Evolutionary conservation across 345 rosid genomes (phyloP).

Genomic region (Salix purpurea): DNA sequence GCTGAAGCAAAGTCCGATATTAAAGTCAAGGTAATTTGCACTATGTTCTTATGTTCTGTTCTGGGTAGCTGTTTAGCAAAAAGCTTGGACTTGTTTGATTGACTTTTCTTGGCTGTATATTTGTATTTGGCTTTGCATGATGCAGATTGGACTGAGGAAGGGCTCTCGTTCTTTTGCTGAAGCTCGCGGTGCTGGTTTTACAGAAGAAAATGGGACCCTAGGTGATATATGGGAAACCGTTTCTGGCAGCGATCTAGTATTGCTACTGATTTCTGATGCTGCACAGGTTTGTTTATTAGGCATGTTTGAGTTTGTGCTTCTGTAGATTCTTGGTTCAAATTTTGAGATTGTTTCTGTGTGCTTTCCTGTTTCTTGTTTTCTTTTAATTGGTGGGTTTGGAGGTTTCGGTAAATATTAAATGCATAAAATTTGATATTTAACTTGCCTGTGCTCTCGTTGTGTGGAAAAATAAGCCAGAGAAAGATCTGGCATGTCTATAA

Average conservation of each 20-base stretch:
- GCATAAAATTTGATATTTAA: background rate
- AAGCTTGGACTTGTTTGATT: background rate
- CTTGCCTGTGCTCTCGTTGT: background rate
- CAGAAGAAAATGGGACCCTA: constrained; percentile 78
- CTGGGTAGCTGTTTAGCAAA: background rate
- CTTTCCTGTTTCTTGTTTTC: background rate
- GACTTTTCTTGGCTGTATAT: background rate
- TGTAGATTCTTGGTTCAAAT: background rate
- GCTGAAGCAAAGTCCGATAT: constrained; percentile 77
- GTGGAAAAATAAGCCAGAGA: background rate
- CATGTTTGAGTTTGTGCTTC: background rate
- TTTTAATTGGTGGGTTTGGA: background rate
- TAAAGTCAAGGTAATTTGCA: constrained; percentile 61
- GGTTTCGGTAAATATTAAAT: background rate
- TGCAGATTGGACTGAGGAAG: constrained; percentile 83
- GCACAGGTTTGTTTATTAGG: constrained; percentile 56
- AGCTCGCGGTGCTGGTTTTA: constrained; percentile 85
- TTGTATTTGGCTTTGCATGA: background rate
- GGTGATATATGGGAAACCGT: constrained; percentile 91
- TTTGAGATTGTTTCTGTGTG: background rate
- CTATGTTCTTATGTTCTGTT: background rate
- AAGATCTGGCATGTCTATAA: background rate
- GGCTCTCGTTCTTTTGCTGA: constrained; percentile 86
- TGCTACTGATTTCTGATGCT: constrained; percentile 89
- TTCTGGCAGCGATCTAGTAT: constrained; percentile 81